phyloP scores from a whole-genome alignment of 2,329 filamentous ascomycete species.

The Colletotrichum echinochloae region DNA sequence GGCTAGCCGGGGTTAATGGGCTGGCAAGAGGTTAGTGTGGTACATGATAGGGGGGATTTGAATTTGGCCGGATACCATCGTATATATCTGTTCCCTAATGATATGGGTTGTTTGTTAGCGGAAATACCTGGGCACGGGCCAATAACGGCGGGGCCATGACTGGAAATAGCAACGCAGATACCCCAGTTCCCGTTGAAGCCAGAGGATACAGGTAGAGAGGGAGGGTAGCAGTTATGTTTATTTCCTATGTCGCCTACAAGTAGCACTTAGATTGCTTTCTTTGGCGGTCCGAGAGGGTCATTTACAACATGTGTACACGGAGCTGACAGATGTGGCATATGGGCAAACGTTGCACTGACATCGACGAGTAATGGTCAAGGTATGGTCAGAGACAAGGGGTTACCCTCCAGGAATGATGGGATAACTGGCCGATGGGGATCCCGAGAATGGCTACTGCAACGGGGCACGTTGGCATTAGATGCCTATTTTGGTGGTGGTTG shows the following conservation, averaged over 20 bases:
- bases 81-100: not conserved
- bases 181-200: too few relatives aligned
- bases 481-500: slow-evolving; percentile 3
- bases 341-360: not conserved
- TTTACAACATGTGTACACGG: not conserved
- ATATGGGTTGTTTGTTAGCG: slow-evolving; percentile 6
- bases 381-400: not conserved
- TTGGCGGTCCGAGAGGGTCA: not conserved
- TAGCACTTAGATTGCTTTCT: not conserved
- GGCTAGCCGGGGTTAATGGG: too few relatives aligned
- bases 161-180: too few relatives aligned
- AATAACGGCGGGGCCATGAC: slow-evolving; percentile 16
- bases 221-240: too few relatives aligned
- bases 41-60: too few relatives aligned
- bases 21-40: too few relatives aligned
- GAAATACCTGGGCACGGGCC: slow-evolving; percentile 16
- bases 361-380: not conserved
- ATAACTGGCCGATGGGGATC: not conserved
- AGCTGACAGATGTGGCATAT: not conserved
- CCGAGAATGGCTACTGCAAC: slow-evolving; percentile 21
- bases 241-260: not conserved
- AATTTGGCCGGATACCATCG: too few relatives aligned
- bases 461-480: slow-evolving; percentile 15
- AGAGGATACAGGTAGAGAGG: too few relatives aligned
- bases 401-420: not conserved